These are phyloP conservation scores for Lipomyces mesembrius DNA, from an alignment of 805 yeast species.

Conservation along the genomic window DNA sequence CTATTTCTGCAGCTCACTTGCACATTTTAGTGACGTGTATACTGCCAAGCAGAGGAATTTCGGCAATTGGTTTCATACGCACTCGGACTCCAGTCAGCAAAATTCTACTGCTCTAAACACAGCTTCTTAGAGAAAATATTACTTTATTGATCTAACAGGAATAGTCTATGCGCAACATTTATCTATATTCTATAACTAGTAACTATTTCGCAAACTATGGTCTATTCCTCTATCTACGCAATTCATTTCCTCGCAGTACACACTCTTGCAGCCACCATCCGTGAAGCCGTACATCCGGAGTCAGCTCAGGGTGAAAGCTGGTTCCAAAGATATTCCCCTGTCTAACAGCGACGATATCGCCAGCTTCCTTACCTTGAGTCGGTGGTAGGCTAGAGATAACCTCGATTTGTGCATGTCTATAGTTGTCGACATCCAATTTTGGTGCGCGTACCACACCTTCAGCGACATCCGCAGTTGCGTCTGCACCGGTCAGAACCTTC, in stretches of 20 bases:
- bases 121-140: no score
- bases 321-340: slow-evolving; percentile 73
- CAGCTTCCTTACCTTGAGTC: slow-evolving; percentile 31
- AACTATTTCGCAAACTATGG: neutral
- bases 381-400: slow-evolving; percentile 39
- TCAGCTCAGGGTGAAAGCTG: slow-evolving; percentile 79
- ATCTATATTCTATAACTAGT: no score
- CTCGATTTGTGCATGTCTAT: slow-evolving; percentile 35
- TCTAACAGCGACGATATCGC: slow-evolving; percentile 67
- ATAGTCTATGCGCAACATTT: no score
- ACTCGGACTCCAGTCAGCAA: neutral
- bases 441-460: slow-evolving; percentile 36
- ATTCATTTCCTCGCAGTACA: slow-evolving; percentile 45
- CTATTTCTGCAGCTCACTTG: neutral
- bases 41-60: neutral
- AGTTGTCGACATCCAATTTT: slow-evolving; percentile 26
- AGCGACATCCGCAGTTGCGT: slow-evolving; percentile 10
- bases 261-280: slow-evolving; percentile 69
- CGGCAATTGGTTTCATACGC: neutral
- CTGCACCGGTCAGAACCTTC: slow-evolving; percentile 29
- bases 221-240: neutral
- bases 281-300: slow-evolving; percentile 64
- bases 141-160: no score
- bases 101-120: neutral
- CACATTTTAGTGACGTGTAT: neutral